A percentile compares a stretch with the other conserved stretches of the same genome.
These are phyloP conservation scores for Cryptococcus sp. DNA, from an alignment of 1,284 basidiomycete species.

Conservation along the genomic window DNA sequence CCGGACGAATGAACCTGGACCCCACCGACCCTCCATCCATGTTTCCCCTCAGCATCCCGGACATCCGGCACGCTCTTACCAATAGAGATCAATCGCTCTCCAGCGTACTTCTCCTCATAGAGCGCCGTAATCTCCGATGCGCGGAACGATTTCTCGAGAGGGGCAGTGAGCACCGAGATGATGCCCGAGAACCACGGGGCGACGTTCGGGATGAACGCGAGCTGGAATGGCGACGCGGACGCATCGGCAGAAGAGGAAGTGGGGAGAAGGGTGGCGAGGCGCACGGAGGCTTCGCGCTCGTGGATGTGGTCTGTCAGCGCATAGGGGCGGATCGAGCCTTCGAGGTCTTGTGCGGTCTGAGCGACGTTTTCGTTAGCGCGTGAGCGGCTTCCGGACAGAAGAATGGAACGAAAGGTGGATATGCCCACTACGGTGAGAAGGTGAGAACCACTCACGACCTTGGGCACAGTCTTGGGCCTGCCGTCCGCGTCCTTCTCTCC, in stretches of 20 bases:
- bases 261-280: conserved; percentile 68
- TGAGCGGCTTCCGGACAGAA: not conserved
- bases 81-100: conserved; percentile 72
- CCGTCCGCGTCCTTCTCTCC: conserved; percentile 65
- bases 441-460: conserved; percentile 61
- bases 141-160: conserved; percentile 65
- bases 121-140: conserved; percentile 73
- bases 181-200: conserved; percentile 98
- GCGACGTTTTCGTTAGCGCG: not conserved
- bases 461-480: conserved; percentile 73
- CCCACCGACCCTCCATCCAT: conserved; percentile 89
- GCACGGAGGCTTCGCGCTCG: conserved; percentile 87
- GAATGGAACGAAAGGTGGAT: too few species aligned
- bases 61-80: conserved; percentile 74
- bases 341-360: conserved; percentile 64
- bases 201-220: conserved; percentile 87
- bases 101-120: conserved; percentile 76
- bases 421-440: not conserved
- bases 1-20: conserved; percentile 89
- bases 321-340: conserved; percentile 79
- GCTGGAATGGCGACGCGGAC: conserved; percentile 56
- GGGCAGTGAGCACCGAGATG: conserved; percentile 79
- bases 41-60: conserved; percentile 73
- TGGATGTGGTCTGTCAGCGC: conserved; percentile 96
- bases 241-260: conserved; percentile 10